Evolutionary conservation across 129 eudicot species (phyloP), one percentile per base, ranked within the genome.

Genomic region (Gnaphalium uliginosum): DNA sequence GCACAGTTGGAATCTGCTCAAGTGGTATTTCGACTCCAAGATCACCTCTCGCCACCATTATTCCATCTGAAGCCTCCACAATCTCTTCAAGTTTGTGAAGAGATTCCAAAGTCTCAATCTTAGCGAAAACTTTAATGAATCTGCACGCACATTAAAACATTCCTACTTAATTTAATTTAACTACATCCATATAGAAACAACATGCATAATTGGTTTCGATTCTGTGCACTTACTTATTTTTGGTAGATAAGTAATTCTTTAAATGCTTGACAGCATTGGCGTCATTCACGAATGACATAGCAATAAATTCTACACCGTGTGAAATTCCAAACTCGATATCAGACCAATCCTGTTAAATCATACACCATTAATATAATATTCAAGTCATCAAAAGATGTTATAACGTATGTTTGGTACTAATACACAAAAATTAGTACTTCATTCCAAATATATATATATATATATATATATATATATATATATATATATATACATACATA

Each of bases 31-130:
- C 90, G 30, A 89, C 96, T 76, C 96, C 96, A 51, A 89, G 91
- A 66, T 89, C 96, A 65, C 96, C 92, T 76, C 90, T 75, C n/a
- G 96, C 96, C 81, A 89, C 90, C 92, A 89, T 89, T 59, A 89
- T 85, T 62, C 92, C 96, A 68, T 89, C 92, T 22, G 92, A 89
- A 41, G 92, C 90, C 74, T 73, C 82, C 68, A 89, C 96, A 33
- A 89, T 89, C 48, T 85, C 90, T 69, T 89, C 88, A 71, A 89
- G 66, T 0, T 81, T 83, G 32, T 83, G 82, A 10, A 89, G 84
- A 56, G 96, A 75, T 70, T 87, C 90, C 27, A 87, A 69, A 62
- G 79, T 71, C 81, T 89, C 96, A 30, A 89, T 87, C 78, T 89
- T 89, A 3, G 96, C 96, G 76, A 89, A 74, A 32, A 87, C 92